phyloP scores from a whole-genome alignment of 2,329 filamentous ascomycete genomes.

The Penicillium paneum region DNA sequence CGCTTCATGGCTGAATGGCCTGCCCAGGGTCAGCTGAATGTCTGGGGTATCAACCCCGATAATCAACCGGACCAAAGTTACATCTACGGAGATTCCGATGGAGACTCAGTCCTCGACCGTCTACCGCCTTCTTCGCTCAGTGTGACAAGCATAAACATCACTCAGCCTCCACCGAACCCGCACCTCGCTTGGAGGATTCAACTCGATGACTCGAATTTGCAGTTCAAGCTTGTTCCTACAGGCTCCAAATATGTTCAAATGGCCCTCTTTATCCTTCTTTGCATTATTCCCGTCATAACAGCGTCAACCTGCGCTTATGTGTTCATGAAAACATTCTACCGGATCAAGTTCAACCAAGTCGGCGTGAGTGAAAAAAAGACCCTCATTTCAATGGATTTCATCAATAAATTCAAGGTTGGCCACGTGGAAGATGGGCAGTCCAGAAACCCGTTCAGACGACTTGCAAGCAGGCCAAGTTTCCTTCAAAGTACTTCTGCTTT shows the following conservation, averaged over 20 bases:
- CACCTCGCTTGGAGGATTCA: constrained; percentile 55
- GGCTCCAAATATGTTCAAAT: constrained; percentile 57
- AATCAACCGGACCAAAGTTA: constrained; percentile 59
- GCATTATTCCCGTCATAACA: constrained; percentile 51
- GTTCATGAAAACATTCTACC: constrained; percentile 62
- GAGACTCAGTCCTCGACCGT: constrained; percentile 59
- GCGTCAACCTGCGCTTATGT: constrained; percentile 52
- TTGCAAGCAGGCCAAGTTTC: constrained; percentile 37
- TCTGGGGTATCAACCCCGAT: constrained; percentile 65
- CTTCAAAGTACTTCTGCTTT: constrained; percentile 38
- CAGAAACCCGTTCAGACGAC: constrained; percentile 34
- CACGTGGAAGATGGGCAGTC: constrained; percentile 26
- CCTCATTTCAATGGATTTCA: constrained; percentile 37
- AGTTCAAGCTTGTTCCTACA: constrained; percentile 52
- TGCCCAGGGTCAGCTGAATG: constrained; percentile 59
- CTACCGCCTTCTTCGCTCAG: constrained; percentile 59
- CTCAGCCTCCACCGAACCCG: constrained; percentile 52
- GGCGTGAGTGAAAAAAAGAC: constrained; percentile 52
- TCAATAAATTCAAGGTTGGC: constrained; percentile 35
- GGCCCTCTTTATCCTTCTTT: constrained; percentile 53
- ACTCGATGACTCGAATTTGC: constrained; percentile 54
- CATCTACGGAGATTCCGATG: constrained; percentile 61
- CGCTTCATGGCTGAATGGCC: constrained; percentile 65
- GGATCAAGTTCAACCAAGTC: constrained; percentile 61
- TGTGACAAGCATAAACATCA: constrained; percentile 58